These are phyloP conservation scores for Sporothrix mexicana DNA, from an alignment of 2,329 filamentous ascomycete species.

Conservation along the genomic window DNA sequence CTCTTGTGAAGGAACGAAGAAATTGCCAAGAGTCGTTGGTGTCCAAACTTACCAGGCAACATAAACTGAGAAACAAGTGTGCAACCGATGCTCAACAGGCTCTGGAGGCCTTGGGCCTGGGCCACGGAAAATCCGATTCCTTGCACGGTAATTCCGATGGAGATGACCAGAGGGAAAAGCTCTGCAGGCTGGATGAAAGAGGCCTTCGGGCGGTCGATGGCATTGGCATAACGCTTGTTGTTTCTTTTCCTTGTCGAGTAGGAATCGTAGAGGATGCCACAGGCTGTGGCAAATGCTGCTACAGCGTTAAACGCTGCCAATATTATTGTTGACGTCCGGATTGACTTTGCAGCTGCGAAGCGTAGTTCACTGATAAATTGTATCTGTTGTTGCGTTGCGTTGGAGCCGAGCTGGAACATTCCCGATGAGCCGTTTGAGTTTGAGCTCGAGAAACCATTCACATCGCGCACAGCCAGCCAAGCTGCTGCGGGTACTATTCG, in stretches of 20 bases:
- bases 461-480: conserved; percentile 44
- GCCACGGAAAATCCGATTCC: conserved; percentile 62
- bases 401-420: conserved; percentile 43
- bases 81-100: conserved; percentile 59
- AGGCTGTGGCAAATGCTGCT: conserved; percentile 61
- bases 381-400: conserved; percentile 50
- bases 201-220: conserved; percentile 41
- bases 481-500: conserved; percentile 38
- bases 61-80: conserved; percentile 61
- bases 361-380: conserved; percentile 56
- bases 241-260: conserved; percentile 54
- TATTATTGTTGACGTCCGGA: conserved; percentile 66
- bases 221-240: conserved; percentile 50
- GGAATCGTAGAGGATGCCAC: conserved; percentile 63
- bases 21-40: too few relatives aligned
- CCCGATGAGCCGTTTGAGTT: conserved; percentile 33
- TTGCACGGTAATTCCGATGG: conserved; percentile 63
- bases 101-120: conserved; percentile 61
- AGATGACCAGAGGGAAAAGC: conserved; percentile 62
- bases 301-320: conserved; percentile 66
- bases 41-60: conserved; percentile 59
- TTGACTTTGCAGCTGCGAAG: conserved; percentile 60
- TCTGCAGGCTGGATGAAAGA: conserved; percentile 56
- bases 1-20: too few relatives aligned
- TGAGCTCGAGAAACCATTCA: conserved; percentile 33